These are phyloP conservation scores for Sarocladium strictum DNA, from an alignment of 2,329 filamentous ascomycete species.

Conservation along the genomic window DNA sequence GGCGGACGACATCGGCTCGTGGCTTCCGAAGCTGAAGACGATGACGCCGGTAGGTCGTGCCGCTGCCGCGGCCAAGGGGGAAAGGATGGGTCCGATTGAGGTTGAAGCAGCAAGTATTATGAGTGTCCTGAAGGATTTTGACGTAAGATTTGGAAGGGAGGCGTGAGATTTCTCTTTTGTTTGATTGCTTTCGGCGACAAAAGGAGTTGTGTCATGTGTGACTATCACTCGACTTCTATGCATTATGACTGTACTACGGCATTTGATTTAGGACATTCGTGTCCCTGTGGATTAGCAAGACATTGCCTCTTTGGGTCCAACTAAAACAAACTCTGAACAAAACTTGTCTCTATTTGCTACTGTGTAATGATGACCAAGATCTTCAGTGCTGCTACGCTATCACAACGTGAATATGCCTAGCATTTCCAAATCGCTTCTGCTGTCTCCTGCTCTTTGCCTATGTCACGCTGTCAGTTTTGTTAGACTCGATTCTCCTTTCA, in stretches of 20 bases:
- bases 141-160: slow-evolving; percentile 60
- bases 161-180: slow-evolving; percentile 24
- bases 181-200: not conserved
- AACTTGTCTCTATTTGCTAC: too few relatives aligned
- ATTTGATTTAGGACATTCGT: not conserved
- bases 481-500: too few relatives aligned
- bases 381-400: too few relatives aligned
- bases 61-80: slow-evolving; percentile 11
- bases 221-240: not conserved
- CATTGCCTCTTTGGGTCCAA: not conserved
- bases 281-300: not conserved
- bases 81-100: slow-evolving; percentile 57
- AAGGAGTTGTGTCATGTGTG: not conserved
- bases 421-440: too few relatives aligned
- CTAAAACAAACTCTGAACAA: not conserved
- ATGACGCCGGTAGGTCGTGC: slow-evolving; percentile 30
- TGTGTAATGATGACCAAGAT: too few relatives aligned
- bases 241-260: slow-evolving; percentile 4
- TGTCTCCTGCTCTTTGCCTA: too few relatives aligned
- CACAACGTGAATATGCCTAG: too few relatives aligned
- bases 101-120: slow-evolving; percentile 80
- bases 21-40: slow-evolving; percentile 68
- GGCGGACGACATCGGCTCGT: slow-evolving; percentile 66
- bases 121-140: slow-evolving; percentile 78
- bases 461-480: too few relatives aligned